Conservation (phyloP, 495 filamentous ascomycete genomes). For the Collariella sp. region DNA sequence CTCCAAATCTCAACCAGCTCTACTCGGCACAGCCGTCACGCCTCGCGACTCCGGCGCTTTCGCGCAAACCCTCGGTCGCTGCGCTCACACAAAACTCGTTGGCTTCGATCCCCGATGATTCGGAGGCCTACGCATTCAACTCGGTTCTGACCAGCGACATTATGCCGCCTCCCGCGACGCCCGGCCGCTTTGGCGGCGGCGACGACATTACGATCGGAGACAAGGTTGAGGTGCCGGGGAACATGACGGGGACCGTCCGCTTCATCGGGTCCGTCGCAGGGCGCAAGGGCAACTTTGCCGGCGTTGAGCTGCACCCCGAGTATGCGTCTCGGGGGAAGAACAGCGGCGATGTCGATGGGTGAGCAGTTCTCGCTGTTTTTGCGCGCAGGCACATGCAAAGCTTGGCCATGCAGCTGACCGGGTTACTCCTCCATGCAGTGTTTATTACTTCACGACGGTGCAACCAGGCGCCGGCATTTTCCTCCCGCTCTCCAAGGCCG, state of each 20-base stretch:
- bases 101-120: constrained; percentile 53
- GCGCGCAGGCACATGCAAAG: not conserved
- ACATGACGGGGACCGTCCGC: constrained; percentile 83
- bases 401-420: constrained; percentile 8
- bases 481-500: constrained; percentile 76
- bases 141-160: constrained; percentile 41
- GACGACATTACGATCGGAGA: constrained; percentile 67
- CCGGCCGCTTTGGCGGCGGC: constrained; percentile 23
- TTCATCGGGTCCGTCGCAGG: constrained; percentile 82
- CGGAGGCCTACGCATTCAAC: constrained; percentile 47
- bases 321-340: constrained; percentile 86
- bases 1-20: constrained; percentile 46
- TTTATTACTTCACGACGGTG: constrained; percentile 76
- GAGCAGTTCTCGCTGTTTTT: constrained; percentile 25
- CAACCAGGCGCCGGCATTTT: constrained; percentile 84
- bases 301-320: constrained; percentile 82
- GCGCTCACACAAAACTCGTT: constrained; percentile 54
- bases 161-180: constrained; percentile 27
- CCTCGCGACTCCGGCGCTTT: constrained; percentile 40
- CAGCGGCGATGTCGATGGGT: constrained; percentile 94
- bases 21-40: constrained; percentile 38
- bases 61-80: constrained; percentile 58
- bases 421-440: constrained; percentile 33
- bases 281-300: constrained; percentile 85
- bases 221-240: constrained; percentile 86